Conservation (phyloP, 768 basidiomycete species). For the Lactarius pseudohatsudake region DNA sequence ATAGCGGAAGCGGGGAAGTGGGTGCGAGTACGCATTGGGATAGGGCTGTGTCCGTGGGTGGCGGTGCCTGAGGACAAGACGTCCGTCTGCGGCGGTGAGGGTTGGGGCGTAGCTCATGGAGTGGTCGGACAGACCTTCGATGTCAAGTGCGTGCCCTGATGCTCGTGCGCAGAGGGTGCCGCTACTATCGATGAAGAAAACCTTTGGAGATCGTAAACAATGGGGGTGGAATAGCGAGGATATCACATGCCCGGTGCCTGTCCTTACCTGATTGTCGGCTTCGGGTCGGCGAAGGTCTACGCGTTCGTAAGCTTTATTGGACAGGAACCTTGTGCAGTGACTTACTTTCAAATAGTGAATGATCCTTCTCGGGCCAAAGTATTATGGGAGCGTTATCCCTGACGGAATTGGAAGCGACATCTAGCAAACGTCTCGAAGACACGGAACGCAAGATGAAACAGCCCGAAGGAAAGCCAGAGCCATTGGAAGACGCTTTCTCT, state of each 20-base stretch:
- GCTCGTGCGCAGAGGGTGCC: slow-evolving; percentile 76
- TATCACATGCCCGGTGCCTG: slow-evolving; percentile 1
- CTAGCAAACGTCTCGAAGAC: slow-evolving; percentile 54
- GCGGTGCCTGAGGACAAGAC: slow-evolving; percentile 73
- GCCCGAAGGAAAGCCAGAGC: slow-evolving; percentile 42
- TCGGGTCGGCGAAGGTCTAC: slow-evolving; percentile 66
- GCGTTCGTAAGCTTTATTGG: slow-evolving; percentile 1
- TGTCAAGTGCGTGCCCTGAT: slow-evolving; percentile 79
- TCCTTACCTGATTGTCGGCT: slow-evolving; percentile 68
- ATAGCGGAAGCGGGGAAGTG: slow-evolving; percentile 70
- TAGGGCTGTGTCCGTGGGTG: slow-evolving; percentile 74
- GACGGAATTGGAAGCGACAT: slow-evolving; percentile 51
- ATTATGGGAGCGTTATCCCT: slow-evolving; percentile 64
- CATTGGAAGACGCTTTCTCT: slow-evolving; percentile 9
- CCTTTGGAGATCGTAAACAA: slow-evolving; percentile 41
- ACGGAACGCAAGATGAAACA: slow-evolving; percentile 64
- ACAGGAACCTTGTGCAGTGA: neutral
- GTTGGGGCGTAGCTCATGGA: neutral
- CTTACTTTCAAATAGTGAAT: slow-evolving; percentile 73
- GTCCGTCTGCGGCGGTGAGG: slow-evolving; percentile 48
- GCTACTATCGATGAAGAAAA: slow-evolving; percentile 84
- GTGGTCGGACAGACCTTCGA: slow-evolving; percentile 54
- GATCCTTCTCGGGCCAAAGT: slow-evolving; percentile 73
- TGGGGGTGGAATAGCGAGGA: neutral
- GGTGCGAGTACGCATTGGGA: slow-evolving; percentile 76